phyloP scores from a whole-genome alignment of 2,329 filamentous ascomycete species.

The Cladosporium cucumerinum region DNA sequence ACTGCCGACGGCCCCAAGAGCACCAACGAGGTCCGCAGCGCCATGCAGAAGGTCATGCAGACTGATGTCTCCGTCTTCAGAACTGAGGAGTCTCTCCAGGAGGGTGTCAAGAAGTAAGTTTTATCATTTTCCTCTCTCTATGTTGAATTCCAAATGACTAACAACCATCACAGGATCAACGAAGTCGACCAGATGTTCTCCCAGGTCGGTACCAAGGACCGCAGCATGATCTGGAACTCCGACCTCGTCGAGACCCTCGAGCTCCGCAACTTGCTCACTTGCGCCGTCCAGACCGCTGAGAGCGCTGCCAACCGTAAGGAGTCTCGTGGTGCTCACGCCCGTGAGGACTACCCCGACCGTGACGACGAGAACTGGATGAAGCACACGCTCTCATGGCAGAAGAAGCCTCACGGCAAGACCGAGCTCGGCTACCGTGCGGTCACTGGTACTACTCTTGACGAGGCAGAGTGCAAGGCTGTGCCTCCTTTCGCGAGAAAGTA shows the following conservation, averaged over 20 bases:
- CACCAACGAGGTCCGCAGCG: slow-evolving; percentile 81
- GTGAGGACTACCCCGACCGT: slow-evolving; percentile 93
- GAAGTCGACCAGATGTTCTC: slow-evolving; percentile 77
- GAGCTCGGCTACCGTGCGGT: slow-evolving; percentile 85
- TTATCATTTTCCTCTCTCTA: neutral
- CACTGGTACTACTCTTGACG: slow-evolving; percentile 78
- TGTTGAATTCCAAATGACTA: slow-evolving; percentile 14
- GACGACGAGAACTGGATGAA: slow-evolving; percentile 99
- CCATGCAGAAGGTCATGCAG: slow-evolving; percentile 99
- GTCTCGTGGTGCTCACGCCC: slow-evolving; percentile 92
- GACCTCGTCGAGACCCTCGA: slow-evolving; percentile 96
- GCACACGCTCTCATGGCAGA: slow-evolving; percentile 96
- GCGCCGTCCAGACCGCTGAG: slow-evolving; percentile 89
- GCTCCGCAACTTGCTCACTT: slow-evolving; percentile 90
- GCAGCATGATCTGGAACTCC: slow-evolving; percentile 99
- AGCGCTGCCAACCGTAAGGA: slow-evolving; percentile 93
- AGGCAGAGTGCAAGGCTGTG: slow-evolving; percentile 92
- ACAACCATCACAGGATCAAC: slow-evolving; percentile 54
- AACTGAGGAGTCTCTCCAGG: slow-evolving; percentile 87
- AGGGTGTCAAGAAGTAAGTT: slow-evolving; percentile 71
- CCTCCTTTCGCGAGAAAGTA: slow-evolving; percentile 95
- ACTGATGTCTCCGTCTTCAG: slow-evolving; percentile 95
- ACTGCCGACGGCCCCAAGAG: slow-evolving; percentile 80
- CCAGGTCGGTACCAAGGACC: slow-evolving; percentile 91
- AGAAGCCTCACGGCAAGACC: slow-evolving; percentile 80